Conservation (phyloP, 1,284 basidiomycete genomes). For the Tetrapyrgos nigripes region DNA sequence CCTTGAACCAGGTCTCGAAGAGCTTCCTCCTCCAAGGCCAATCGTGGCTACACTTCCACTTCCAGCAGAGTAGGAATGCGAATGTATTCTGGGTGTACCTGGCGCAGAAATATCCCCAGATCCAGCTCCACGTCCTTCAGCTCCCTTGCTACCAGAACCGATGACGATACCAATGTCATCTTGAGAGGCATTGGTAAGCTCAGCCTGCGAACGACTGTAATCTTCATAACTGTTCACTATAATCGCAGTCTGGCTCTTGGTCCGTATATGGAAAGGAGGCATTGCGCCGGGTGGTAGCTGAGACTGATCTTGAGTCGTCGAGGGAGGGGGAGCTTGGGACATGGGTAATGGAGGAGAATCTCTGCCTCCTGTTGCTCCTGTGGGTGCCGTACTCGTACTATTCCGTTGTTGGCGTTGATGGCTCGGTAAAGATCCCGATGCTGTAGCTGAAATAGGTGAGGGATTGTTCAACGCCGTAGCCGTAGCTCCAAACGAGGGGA, state of each 20-base stretch:
- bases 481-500: constrained; percentile 66
- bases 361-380: constrained; percentile 35
- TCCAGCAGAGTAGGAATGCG: constrained; percentile 2
- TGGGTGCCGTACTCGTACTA: too few relatives aligned
- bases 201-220: constrained; percentile 13
- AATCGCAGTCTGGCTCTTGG: constrained; percentile 82
- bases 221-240: constrained; percentile 59
- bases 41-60: neutral
- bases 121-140: neutral
- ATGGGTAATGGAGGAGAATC: constrained; percentile 62
- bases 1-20: constrained; percentile 1
- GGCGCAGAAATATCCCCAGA: neutral
- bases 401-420: neutral
- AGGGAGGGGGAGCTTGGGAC: constrained; percentile 44
- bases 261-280: constrained; percentile 72
- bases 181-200: neutral
- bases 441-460: neutral
- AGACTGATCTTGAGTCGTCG: too few relatives aligned
- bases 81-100: neutral
- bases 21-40: too few relatives aligned
- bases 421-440: constrained; percentile 11
- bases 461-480: constrained; percentile 24
- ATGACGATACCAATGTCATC: too few relatives aligned
- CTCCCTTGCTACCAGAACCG: neutral
- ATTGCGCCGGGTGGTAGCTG: constrained; percentile 72